A percentile compares a stretch with the other conserved stretches of the same genome.
These are phyloP conservation scores for Coemansia linderi DNA, from an alignment of 371 early-diverging fungal species.

Conservation along the genomic window DNA sequence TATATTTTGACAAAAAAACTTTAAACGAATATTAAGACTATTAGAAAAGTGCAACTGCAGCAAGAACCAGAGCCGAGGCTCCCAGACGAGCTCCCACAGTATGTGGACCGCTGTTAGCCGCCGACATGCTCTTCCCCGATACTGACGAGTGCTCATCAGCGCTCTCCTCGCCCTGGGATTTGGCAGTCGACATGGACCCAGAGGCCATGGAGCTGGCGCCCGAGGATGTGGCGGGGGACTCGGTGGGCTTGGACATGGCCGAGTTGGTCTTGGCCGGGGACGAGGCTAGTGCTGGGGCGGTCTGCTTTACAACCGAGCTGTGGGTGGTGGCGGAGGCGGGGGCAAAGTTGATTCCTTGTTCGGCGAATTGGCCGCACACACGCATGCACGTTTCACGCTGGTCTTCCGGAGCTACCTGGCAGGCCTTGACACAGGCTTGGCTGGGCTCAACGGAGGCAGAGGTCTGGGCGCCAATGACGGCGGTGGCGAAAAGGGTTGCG, in stretches of 20 bases:
- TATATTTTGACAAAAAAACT: neutral
- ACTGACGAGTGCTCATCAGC: neutral
- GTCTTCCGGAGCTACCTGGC: slow-evolving; percentile 23
- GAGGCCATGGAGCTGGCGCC: neutral
- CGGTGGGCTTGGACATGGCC: neutral
- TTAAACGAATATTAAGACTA: neutral
- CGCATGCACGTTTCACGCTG: slow-evolving; percentile 36
- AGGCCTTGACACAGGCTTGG: slow-evolving; percentile 26
- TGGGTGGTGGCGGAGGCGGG: slow-evolving; percentile 18
- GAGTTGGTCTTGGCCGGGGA: neutral
- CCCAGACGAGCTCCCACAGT: neutral
- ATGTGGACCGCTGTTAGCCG: neutral
- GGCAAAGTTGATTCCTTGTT: slow-evolving; percentile 19
- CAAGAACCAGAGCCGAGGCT: neutral
- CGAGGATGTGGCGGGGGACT: neutral
- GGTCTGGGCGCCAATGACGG: neutral
- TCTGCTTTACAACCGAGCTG: neutral
- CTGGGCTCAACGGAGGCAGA: slow-evolving; percentile 1
- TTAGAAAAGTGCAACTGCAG: slow-evolving; percentile 6
- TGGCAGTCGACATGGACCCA: neutral
- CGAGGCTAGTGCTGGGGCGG: neutral
- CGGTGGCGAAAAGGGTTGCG: neutral
- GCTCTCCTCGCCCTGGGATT: slow-evolving; percentile 2
- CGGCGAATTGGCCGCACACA: slow-evolving; percentile 36
- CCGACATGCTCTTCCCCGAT: neutral